Conservation (phyloP, 2,329 filamentous ascomycete genomes). For the Colletotrichum orbiculare region DNA sequence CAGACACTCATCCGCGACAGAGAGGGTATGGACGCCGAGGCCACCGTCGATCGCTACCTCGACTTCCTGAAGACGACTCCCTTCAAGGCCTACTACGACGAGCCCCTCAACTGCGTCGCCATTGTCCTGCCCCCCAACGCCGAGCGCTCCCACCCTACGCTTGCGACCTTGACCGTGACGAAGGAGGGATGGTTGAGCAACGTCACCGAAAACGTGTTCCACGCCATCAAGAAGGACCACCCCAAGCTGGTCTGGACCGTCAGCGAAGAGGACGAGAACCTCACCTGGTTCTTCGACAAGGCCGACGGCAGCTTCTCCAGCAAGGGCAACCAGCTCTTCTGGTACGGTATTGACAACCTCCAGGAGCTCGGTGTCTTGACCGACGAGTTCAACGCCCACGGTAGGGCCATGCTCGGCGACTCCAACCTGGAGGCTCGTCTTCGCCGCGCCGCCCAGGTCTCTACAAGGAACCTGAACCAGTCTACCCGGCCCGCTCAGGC, state of each 20-base stretch:
- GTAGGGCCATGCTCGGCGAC: constrained; percentile 87
- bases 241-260: constrained; percentile 96
- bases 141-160: constrained; percentile 77
- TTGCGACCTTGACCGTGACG: constrained; percentile 92
- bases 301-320: constrained; percentile 90
- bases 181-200: constrained; percentile 96
- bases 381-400: constrained; percentile 84
- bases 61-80: constrained; percentile 79
- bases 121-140: constrained; percentile 82
- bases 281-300: constrained; percentile 99
- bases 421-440: constrained; percentile 90
- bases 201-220: constrained; percentile 94
- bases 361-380: constrained; percentile 87
- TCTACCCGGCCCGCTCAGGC: constrained; percentile 38
- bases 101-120: constrained; percentile 90
- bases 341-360: constrained; percentile 88
- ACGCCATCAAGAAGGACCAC: constrained; percentile 92
- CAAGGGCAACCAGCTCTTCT: constrained; percentile 92
- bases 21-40: constrained; percentile 82
- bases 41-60: constrained; percentile 88
- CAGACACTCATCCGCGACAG: constrained; percentile 84
- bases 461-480: constrained; percentile 62
- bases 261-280: constrained; percentile 93
- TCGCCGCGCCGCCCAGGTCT: constrained; percentile 78
- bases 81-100: constrained; percentile 96